Percentiles rank a stretch among this genome's conserved stretches.
These are phyloP conservation scores for Collybia sordida DNA, from an alignment of 768 basidiomycete genomes.

Conservation along the genomic window DNA sequence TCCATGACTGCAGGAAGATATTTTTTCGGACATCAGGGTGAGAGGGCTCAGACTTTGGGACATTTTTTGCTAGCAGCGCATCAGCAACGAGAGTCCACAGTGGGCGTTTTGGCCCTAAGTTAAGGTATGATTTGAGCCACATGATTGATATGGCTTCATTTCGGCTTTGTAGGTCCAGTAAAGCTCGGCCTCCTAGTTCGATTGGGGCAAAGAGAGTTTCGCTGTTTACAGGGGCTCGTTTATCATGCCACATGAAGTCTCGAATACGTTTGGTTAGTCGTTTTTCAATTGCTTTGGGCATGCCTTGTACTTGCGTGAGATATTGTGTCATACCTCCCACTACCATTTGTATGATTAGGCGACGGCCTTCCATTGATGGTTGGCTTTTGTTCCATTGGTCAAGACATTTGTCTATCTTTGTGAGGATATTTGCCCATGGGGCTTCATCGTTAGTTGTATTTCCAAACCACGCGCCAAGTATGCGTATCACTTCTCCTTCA, in stretches of 20 bases:
- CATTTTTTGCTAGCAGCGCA: conserved; percentile 12
- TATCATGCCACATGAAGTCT: too few relatives aligned
- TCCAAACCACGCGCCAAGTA: conserved; percentile 32
- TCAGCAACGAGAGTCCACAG: too few relatives aligned
- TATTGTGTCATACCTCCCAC: conserved; percentile 34
- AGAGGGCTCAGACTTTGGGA: neutral
- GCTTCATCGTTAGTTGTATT: conserved; percentile 18
- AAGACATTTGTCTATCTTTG: conserved; percentile 22
- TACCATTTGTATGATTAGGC: conserved; percentile 22
- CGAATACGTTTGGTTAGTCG: conserved; percentile 17
- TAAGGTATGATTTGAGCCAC: conserved; percentile 22
- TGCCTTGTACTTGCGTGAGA: conserved; percentile 30
- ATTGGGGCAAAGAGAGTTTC: conserved; percentile 15
- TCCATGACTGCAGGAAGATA: conserved; percentile 28
- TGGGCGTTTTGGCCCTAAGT: conserved; percentile 15
- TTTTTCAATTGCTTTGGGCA: conserved; percentile 26
- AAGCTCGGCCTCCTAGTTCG: conserved; percentile 18
- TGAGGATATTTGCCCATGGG: too few relatives aligned
- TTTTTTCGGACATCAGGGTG: conserved; percentile 10
- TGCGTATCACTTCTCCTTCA: conserved; percentile 25
- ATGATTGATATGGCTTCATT: conserved; percentile 26
- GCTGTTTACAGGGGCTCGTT: conserved; percentile 11
- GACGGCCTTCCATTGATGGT: conserved; percentile 27
- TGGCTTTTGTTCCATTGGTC: conserved; percentile 21
- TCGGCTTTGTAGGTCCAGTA: conserved; percentile 22